Conservation (phyloP, 2,329 filamentous ascomycete genomes). For the Periconia sp. region DNA sequence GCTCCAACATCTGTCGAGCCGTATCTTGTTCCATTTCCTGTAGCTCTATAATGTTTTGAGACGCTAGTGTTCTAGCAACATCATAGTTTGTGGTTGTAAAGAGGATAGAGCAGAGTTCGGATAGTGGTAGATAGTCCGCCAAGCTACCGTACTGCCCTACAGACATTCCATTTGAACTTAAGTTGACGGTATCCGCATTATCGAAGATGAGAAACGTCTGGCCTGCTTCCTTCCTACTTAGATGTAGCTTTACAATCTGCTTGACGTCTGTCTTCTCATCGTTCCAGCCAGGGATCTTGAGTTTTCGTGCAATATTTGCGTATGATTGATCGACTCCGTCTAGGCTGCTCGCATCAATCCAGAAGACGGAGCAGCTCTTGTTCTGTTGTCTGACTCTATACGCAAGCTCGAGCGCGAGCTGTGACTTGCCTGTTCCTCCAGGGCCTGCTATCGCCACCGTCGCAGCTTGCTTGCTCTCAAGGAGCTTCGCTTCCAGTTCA, state of each 20-base stretch:
- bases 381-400: conserved; percentile 40
- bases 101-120: conserved; percentile 14
- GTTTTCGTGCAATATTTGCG: conserved; percentile 18
- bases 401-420: conserved; percentile 41
- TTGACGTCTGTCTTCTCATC: conserved; percentile 4
- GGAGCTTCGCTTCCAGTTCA: conserved; percentile 15
- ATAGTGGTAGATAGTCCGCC: conserved; percentile 14
- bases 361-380: conserved; percentile 47
- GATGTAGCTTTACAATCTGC: conserved; percentile 19
- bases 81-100: conserved; percentile 17
- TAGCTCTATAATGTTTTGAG: conserved; percentile 16
- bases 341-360: conserved; percentile 45
- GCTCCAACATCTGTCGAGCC: conserved; percentile 21
- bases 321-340: conserved; percentile 43
- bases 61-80: conserved; percentile 11
- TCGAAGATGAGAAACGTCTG: conserved; percentile 15
- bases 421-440: conserved; percentile 23
- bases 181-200: conserved; percentile 25
- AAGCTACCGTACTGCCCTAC: conserved; percentile 14
- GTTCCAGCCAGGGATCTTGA: conserved; percentile 27
- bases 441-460: conserved; percentile 18
- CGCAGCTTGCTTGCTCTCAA: conserved; percentile 15
- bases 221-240: conserved; percentile 4
- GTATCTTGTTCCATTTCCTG: conserved; percentile 12
- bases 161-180: conserved; percentile 7